Base-by-base conservation (phyloP, 768 basidiomycete genomes). In the Hydnomerulius pinastri region DNA sequence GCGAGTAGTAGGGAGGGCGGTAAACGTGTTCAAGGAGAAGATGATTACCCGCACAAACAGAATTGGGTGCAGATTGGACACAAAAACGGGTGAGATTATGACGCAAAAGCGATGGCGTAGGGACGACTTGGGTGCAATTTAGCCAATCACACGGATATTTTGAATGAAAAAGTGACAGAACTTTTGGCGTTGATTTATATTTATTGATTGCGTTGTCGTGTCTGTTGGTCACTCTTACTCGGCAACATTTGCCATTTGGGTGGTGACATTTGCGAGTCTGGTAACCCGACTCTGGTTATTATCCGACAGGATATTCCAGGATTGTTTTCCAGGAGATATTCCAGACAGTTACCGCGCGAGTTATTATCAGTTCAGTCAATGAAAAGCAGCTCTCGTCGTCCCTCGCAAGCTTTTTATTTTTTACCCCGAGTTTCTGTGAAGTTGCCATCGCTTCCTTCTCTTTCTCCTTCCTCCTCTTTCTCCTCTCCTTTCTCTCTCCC, bases 381-480 rank as follows among this genome's bases (percentile, higher is more conserved):
- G 41, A 42, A 18, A 37, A 36, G 27, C 24, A 44, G 39, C 11
- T 33, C 25, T 33, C 7, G 8, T 33, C 24, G 48, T 24, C 35
- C 9, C 9, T n/a, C 40, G 43, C 49, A 17, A 47, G 35, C 39
- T 52, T 32, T 12, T 32, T 42, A 17, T 33, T 49, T 41, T 33
- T 47, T 39, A 32, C 30, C 29, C 37, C 37, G 13, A 55, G 41
- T 43, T 27, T 43, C 24, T 43, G 42, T n/a, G 25, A 25, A 12
- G 28, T 32, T 46, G 44, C 41, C 56, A 15, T 46, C 38, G 17
- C 21, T 54, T 17, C 43, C 23, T 18, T 42, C 48, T 20, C 39
- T 46, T 4, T 28, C 2, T 23, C 27, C 18, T 15, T 23, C 2
- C 41, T 24, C 32, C 25, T 40, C 28, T 25, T 23, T 35, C 35